A percentile compares a stretch with the other conserved stretches of the same genome.
These are phyloP conservation scores for Hippophae gyantsensis DNA, from an alignment of 306 rosid genomes.

Conservation along the genomic window DNA sequence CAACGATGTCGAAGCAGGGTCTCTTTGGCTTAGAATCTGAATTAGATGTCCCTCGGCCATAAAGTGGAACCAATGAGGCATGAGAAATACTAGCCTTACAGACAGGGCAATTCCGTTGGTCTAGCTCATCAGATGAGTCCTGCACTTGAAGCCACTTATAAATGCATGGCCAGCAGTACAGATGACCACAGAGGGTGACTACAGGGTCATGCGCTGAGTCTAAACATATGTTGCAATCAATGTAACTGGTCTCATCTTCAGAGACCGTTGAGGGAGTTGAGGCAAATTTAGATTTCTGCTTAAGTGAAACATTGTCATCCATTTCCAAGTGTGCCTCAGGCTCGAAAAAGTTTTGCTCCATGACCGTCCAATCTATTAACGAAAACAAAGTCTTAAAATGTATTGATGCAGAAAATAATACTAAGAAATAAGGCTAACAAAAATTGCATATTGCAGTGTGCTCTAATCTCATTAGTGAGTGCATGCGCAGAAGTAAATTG, in stretches of 20 bases:
- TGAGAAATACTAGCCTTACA: constrained; percentile 66
- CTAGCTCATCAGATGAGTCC: constrained; percentile 31
- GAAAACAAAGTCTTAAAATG: constrained; percentile 3
- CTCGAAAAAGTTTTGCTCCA: constrained; percentile 40
- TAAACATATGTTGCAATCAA: constrained; percentile 85
- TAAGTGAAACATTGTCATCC: constrained; percentile 28
- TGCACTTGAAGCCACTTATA: constrained; percentile 75
- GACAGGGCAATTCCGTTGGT: constrained; percentile 59
- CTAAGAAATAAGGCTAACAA: background rate
- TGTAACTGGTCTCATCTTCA: constrained; percentile 40
- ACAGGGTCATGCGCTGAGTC: constrained; percentile 82
- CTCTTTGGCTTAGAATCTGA: constrained; percentile 42
- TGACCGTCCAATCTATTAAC: constrained; percentile 24
- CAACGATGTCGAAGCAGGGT: constrained; percentile 33
- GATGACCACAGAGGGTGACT: constrained; percentile 88
- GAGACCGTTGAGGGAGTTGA: constrained; percentile 25
- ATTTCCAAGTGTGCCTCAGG: constrained; percentile 38
- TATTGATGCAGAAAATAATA: background rate
- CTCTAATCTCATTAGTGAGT: no score
- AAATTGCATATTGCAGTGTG: background rate
- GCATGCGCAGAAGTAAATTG: no score
- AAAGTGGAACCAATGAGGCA: constrained; percentile 73
- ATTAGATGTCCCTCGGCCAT: constrained; percentile 54
- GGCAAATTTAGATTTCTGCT: constrained; percentile 43
- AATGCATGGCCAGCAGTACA: constrained; percentile 92